Evolutionary conservation across 2,329 filamentous ascomycete genomes (phyloP).

Genomic region (Talaromyces atroroseus): DNA sequence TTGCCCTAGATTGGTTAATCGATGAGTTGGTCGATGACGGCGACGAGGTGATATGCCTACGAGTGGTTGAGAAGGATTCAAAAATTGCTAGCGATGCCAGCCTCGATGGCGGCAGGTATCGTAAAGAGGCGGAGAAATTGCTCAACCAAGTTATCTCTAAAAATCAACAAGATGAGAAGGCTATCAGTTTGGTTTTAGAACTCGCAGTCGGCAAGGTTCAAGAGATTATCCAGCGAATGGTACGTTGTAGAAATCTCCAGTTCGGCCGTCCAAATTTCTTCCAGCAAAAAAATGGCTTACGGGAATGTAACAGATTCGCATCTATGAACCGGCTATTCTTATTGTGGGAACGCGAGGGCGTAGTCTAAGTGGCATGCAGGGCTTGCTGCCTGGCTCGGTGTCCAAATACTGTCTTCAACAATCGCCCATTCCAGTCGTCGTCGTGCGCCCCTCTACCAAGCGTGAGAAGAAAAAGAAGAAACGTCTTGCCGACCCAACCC

Average conservation of each 20-base stretch:
- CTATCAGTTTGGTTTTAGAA: slow-evolving; percentile 79
- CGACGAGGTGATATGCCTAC: slow-evolving; percentile 85
- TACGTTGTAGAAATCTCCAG: slow-evolving; percentile 38
- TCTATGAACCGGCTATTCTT: slow-evolving; percentile 86
- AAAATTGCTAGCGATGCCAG: slow-evolving; percentile 59
- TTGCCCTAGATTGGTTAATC: slow-evolving; percentile 85
- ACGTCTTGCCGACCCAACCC: slow-evolving; percentile 67
- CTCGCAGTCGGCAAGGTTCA: slow-evolving; percentile 86
- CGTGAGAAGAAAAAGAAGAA: slow-evolving; percentile 86
- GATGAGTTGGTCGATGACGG: slow-evolving; percentile 90
- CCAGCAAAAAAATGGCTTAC: not conserved
- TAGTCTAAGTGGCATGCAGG: slow-evolving; percentile 78
- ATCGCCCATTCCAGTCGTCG: slow-evolving; percentile 86
- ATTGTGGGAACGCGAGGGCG: slow-evolving; percentile 84
- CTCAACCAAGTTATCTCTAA: slow-evolving; percentile 72
- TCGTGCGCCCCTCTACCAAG: slow-evolving; percentile 81
- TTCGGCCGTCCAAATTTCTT: not conserved
- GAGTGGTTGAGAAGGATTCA: slow-evolving; percentile 78
- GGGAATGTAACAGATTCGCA: slow-evolving; percentile 61
- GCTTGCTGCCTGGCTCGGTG: slow-evolving; percentile 79
- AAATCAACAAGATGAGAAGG: slow-evolving; percentile 70
- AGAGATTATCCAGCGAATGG: slow-evolving; percentile 83
- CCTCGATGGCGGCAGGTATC: slow-evolving; percentile 64
- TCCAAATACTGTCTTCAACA: slow-evolving; percentile 94
- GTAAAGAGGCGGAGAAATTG: slow-evolving; percentile 66